Evolutionary conservation across 306 rosid species (phyloP), one percentile per base, ranked within the genome.

Genomic region (Quercus rubra): DNA sequence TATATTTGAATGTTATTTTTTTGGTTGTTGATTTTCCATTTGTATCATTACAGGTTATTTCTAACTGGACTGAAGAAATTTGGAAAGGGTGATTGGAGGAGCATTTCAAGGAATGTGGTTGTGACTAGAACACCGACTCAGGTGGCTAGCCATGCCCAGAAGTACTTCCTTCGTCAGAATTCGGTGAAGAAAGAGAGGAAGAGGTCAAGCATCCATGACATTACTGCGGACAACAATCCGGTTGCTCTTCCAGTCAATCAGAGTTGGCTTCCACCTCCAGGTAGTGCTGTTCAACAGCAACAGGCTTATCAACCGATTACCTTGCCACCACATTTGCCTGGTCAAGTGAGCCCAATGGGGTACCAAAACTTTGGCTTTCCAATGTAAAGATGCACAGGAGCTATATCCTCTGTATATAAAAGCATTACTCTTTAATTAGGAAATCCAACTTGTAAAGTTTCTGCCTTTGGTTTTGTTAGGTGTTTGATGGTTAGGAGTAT

Each of bases 31-130:
- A 76, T 51, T 56, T 35, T 9, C 2, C 21, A 6, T 33, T 27
- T 14, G 12, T 21, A 41, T 0, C 71, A 18, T 75, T n/a, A 73
- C 87, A 94, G 97, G 88, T 18, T 86, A 51, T 94, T 94, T 72
- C 91, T 94, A 1, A 28, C 84, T 41, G 99, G 99, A 80, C 87
- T 94, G 0, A 66, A 71, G 12, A 81, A 80, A 77, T 92, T 70
- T 58, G 99, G 99, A 0, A 94, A 86, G 86, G 97, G 97, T n/a
- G 98, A 92, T 81, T 94, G 98, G 97, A 92, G 97, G 83, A 94
- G 98, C 84, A 94, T 94, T 46, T 92, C 98, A 21, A 89, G 98
- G 76, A 91, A 94, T 56, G 89, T 89, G 4, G 98, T 94, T 25
- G 90, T 92, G 57, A 89, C 97, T 3, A 89, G 97, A 82, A 94